phyloP scores from a whole-genome alignment of 2,329 filamentous ascomycete species.

The Colletotrichum cuscutae region DNA sequence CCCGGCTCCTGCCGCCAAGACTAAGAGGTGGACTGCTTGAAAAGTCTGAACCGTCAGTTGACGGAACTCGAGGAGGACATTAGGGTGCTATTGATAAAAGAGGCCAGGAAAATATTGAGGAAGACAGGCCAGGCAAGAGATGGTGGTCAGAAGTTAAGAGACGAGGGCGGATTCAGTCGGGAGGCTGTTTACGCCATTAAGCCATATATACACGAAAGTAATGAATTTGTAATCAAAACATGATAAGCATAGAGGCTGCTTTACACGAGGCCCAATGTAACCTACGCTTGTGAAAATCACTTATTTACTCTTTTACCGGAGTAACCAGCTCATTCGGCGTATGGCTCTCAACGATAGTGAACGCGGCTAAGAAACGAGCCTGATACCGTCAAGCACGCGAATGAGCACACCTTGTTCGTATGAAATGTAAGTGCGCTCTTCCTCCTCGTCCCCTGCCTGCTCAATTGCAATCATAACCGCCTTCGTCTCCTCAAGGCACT shows the following conservation, averaged over 20 bases:
- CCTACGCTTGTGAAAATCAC: too few relatives aligned
- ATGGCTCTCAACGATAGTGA: too few relatives aligned
- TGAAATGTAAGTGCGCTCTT: neutral
- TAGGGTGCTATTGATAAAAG: neutral
- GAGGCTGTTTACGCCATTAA: too few relatives aligned
- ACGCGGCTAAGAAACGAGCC: too few relatives aligned
- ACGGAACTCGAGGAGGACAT: too few relatives aligned
- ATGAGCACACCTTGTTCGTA: neutral
- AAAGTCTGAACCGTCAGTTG: neutral
- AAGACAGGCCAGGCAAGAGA: neutral
- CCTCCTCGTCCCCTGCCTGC: neutral
- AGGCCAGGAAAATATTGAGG: neutral
- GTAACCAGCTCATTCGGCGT: too few relatives aligned
- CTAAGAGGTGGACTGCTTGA: neutral
- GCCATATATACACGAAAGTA: too few relatives aligned
- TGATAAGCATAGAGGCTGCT: too few relatives aligned
- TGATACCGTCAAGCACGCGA: neutral
- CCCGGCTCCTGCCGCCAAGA: neutral
- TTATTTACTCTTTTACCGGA: too few relatives aligned
- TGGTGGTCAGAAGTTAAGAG: neutral
- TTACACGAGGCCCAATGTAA: too few relatives aligned
- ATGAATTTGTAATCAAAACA: too few relatives aligned
- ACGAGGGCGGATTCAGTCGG: neutral
- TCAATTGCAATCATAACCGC: neutral
- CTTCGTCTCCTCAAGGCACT: constrained; percentile 28